Base-by-base conservation (phyloP, 495 filamentous ascomycete genomes). In the Amniculicola lignicola region DNA sequence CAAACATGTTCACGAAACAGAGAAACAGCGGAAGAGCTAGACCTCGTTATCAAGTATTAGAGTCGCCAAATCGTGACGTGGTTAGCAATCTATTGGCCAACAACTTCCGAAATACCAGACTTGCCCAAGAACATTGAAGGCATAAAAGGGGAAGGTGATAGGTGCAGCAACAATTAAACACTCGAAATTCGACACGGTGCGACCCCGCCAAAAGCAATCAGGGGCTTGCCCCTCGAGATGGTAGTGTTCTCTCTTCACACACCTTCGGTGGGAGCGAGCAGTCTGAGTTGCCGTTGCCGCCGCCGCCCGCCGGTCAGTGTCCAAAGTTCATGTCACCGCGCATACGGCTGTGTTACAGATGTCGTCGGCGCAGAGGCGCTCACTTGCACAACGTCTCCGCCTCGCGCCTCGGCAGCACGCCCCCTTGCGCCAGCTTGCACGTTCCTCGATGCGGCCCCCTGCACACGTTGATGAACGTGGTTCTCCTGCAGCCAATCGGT, bases 101-200 rank as follows among this genome's bases (percentile, higher is more conserved):
- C n/a, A n/a, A n/a, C 7, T 7, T 35, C 7, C 29, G n/a, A 40
- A 40, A 6, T 10, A 40, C 37, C 9, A 16, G 9, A 6, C 9
- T 7, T 10, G 18, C 18, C 37, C 37, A 41, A 7, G 9, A 41
- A 7, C 37, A 44, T 7, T 21, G n/a, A n/a, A n/a, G n/a, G 40
- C 40, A 44, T 44, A 21, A 44, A 44, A 21, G 3, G 15, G 18
- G 12, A 27, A 4, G 12, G 11, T 3, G 14, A 3, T 3, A 27
- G 3, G 43, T 27, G 24, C 19, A 27, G 7, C n/a, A 47, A 47
- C 24, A 47, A 31, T 27, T 27, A 47, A 47, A 47, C 33, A 27
- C 15, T n/a, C 33, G 43, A 47, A 47, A n/a, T 29, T 9, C 23
- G 43, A 47, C 43, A 27, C 43, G 43, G n/a, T 16, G 43, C 10